Percentiles rank a stretch among this genome's conserved stretches.
phyloP scores from a whole-genome alignment of 176 grass and related monocot species.

The Pontederia paniculata region DNA sequence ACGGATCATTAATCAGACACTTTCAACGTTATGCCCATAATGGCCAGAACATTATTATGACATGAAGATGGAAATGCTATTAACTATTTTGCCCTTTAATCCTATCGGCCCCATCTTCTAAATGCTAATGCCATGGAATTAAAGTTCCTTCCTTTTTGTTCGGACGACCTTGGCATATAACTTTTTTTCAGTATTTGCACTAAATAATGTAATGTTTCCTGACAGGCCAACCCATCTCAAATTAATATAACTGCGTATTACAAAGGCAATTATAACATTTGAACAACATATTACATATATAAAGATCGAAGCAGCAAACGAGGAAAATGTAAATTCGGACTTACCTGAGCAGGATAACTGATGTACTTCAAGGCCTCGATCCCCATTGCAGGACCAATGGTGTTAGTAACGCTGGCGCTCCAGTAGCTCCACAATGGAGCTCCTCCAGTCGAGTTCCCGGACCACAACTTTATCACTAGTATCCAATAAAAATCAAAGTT shows the following conservation, averaged over 20 bases:
- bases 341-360: constrained; percentile 92
- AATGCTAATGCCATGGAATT: too few species aligned
- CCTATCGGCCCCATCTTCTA: too few species aligned
- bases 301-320: not conserved
- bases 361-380: constrained; percentile 97
- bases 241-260: too few species aligned
- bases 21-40: too few species aligned
- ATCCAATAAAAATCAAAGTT: constrained; percentile 1
- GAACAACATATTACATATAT: not conserved
- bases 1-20: too few species aligned
- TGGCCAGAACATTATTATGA: too few species aligned
- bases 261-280: not conserved
- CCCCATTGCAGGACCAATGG: constrained; percentile 84
- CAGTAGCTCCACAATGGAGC: constrained; percentile 69
- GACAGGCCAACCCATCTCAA: not conserved
- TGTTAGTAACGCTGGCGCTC: constrained; percentile 81
- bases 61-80: too few species aligned
- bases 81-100: too few species aligned
- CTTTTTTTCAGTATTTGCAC: too few species aligned
- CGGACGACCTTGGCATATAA: too few species aligned
- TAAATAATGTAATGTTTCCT: too few species aligned
- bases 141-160: too few species aligned
- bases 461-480: constrained; percentile 90
- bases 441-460: constrained; percentile 31
- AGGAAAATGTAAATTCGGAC: not conserved